Conservation (phyloP, 2,329 filamentous ascomycete genomes). For the Penicillium sp. region DNA sequence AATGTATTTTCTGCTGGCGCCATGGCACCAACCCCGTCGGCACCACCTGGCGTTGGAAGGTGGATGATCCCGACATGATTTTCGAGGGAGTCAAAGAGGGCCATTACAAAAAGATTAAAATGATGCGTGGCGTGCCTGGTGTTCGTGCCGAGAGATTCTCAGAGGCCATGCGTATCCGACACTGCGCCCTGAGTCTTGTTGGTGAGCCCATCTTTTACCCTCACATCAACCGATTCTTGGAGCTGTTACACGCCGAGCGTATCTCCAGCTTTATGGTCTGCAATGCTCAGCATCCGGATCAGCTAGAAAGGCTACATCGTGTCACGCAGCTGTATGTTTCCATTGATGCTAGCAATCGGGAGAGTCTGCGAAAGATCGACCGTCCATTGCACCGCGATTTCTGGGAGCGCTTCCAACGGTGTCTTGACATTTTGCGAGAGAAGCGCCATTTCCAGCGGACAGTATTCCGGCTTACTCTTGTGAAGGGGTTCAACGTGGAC, state of each 20-base stretch:
- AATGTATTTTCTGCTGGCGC: conserved; percentile 98
- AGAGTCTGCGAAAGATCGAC: conserved; percentile 82
- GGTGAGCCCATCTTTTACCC: conserved; percentile 99
- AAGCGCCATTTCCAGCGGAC: conserved; percentile 82
- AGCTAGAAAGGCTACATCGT: conserved; percentile 71
- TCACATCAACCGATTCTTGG: conserved; percentile 87
- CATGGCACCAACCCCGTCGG: conserved; percentile 96
- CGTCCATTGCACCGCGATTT: conserved; percentile 90
- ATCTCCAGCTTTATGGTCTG: conserved; percentile 95
- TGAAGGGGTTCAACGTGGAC: conserved; percentile 97
- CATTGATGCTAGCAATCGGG: conserved; percentile 88
- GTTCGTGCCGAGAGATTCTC: conserved; percentile 86
- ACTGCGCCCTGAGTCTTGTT: conserved; percentile 87
- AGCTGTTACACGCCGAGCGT: conserved; percentile 72
- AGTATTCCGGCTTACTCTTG: conserved; percentile 88
- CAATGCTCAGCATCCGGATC: conserved; percentile 92
- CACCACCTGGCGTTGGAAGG: conserved; percentile 93
- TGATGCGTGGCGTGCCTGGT: conserved; percentile 88
- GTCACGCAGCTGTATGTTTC: conserved; percentile 96
- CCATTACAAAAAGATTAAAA: conserved; percentile 97
- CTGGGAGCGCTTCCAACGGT: conserved; percentile 91
- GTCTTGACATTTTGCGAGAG: conserved; percentile 79
- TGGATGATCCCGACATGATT: conserved; percentile 83
- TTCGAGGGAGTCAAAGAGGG: conserved; percentile 84
- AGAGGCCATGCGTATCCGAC: conserved; percentile 86